A percentile compares a stretch with the other conserved stretches of the same genome.
Conservation (phyloP, 2,329 filamentous ascomycete species). For the Tolypocladium inflatum region DNA sequence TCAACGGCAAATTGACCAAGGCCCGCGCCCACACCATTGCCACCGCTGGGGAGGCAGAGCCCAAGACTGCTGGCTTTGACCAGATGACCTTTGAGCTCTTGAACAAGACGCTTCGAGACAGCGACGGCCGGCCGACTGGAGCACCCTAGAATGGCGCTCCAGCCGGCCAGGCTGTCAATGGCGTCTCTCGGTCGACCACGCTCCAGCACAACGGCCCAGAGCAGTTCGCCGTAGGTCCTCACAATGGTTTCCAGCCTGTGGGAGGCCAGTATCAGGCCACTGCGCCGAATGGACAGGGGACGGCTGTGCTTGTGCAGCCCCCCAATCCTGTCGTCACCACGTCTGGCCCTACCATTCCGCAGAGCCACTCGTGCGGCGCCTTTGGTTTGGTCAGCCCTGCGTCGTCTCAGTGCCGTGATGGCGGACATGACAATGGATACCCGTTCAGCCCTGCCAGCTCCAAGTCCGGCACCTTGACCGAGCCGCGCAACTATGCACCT, state of each 20-base stretch:
- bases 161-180: neutral
- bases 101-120: constrained; percentile 3
- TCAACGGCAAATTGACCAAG: neutral
- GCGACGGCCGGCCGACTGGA: constrained; percentile 2
- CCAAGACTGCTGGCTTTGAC: neutral
- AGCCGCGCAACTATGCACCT: constrained; percentile 32
- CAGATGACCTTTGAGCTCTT: constrained; percentile 2
- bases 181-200: neutral
- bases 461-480: constrained; percentile 18
- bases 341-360: constrained; percentile 3
- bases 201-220: neutral
- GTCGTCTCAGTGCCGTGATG: constrained; percentile 2
- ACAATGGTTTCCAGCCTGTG: neutral
- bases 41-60: neutral
- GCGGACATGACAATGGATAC: neutral
- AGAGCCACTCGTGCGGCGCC: constrained; percentile 7
- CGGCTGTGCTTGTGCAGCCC: neutral
- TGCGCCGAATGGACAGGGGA: neutral
- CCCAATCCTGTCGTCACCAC: neutral
- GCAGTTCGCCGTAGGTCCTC: neutral
- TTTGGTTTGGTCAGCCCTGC: constrained; percentile 1
- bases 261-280: neutral
- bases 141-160: constrained; percentile 9
- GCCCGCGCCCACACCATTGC: constrained; percentile 1
- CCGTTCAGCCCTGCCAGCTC: constrained; percentile 6